Base-by-base conservation (phyloP, 805 yeast species). In the Suhomyces pyralidae region DNA sequence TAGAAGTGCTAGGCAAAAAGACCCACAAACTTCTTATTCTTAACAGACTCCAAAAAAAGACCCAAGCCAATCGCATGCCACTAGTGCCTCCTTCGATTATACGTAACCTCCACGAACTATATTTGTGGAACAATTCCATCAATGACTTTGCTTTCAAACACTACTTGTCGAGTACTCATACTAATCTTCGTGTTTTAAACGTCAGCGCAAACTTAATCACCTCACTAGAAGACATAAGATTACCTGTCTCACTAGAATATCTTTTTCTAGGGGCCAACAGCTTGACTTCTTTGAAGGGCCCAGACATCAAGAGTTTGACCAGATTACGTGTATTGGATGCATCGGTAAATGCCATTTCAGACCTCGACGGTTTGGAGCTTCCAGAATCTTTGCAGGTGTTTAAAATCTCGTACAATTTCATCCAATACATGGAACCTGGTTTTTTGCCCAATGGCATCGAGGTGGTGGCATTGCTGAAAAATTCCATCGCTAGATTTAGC, bases 201-300 rank as follows among this genome's bases (percentile, higher is more conserved):
- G 45, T 63, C 8, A 49, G 55, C 9, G 61, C 54, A 9, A 63
- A 61, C 50, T 40, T 50, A n/a, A 51, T 63, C 19, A 52, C 59
- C 2, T 48, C 49, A 9, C 46, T 62, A 25, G 48, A 51, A 5
- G 49, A 49, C 28, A 22, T 63, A 8, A 38, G 45, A 4, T n/a
- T 57, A 2, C 61, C 65, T 2, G 46, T 47, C 0, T 40, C 57
- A 7, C 36, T 63, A 6, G 53, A 57, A 34, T 46, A 44, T 38
- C 32, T 63, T 8, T 25, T 45, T 3, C 14, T 63, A 1, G 48
- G 56, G 8, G 61, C 64, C 24, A 63, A 62, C 48, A 49, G 50
- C 34, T 47, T 61, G 40, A 40, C 45, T 19, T 30, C 47, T 40
- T 38, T 61, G 30, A 45, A 51, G 3, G 60, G 61, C 5, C 55